These are phyloP conservation scores for Gliomastix tumulicola DNA, from an alignment of 2,329 filamentous ascomycete species.

Conservation along the genomic window DNA sequence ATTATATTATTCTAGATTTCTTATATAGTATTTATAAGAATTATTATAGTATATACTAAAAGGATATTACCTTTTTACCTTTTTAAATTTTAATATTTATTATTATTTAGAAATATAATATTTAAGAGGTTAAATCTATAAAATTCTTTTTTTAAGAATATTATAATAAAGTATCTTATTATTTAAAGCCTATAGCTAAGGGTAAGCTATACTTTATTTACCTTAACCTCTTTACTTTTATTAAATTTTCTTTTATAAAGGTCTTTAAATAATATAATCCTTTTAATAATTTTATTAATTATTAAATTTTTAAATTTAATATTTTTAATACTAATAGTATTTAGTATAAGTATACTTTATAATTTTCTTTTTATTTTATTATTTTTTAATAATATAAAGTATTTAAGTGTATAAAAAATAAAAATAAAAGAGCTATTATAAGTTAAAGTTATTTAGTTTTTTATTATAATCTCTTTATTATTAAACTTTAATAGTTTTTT, in stretches of 20 bases:
- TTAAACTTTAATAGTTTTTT: too few species aligned
- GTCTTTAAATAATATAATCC: neutral
- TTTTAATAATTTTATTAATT: too few species aligned
- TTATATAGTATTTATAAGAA: neutral
- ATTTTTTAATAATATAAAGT: neutral
- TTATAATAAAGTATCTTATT: neutral
- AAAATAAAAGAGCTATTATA: conserved; percentile 1
- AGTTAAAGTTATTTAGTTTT: too few species aligned
- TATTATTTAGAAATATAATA: conserved; percentile 1
- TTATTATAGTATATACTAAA: neutral
- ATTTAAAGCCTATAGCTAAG: neutral
- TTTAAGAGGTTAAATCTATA: too few species aligned
- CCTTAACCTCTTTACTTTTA: neutral
- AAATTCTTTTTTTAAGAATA: neutral
- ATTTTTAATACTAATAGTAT: too few species aligned
- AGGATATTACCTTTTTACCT: neutral
- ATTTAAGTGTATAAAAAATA: neutral
- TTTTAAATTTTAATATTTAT: neutral
- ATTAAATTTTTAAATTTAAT: too few species aligned
- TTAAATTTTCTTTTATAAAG: neutral
- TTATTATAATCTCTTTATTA: too few species aligned
- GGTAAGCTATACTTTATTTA: neutral
- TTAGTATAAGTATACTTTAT: neutral
- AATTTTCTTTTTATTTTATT: neutral
- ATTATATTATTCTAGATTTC: neutral